Evolutionary conservation across 805 yeast genomes (phyloP).

Genomic region (Gaillardinia entomophila): DNA sequence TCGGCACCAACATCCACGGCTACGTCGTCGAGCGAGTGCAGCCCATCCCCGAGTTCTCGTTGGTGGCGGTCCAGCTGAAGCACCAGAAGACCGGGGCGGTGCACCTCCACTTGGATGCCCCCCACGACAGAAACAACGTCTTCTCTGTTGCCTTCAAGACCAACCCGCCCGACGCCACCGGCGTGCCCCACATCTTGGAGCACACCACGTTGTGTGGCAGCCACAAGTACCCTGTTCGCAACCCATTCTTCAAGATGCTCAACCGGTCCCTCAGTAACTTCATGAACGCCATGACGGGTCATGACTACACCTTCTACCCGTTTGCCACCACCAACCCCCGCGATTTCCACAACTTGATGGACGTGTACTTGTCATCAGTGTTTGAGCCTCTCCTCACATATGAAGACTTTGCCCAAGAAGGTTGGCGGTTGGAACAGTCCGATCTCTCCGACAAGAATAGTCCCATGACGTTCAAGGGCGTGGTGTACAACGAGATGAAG

Average conservation of each 20-base stretch:
- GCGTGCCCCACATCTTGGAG: conserved; percentile 93
- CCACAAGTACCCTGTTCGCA: conserved; percentile 83
- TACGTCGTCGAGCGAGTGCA: conserved; percentile 58
- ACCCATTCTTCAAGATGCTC: conserved; percentile 96
- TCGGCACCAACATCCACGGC: conserved; percentile 61
- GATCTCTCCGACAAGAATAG: conserved; percentile 49
- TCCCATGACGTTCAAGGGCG: conserved; percentile 82
- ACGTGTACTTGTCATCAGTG: conserved; percentile 84
- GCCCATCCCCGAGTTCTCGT: conserved; percentile 74
- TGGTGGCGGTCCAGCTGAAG: conserved; percentile 68
- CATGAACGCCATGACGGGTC: conserved; percentile 99
- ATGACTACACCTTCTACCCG: conserved; percentile 92
- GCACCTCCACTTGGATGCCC: conserved; percentile 78
- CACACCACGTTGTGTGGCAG: conserved; percentile 97
- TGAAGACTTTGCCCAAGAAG: conserved; percentile 90
- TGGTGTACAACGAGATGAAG: conserved; percentile 97
- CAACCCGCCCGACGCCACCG: conserved; percentile 90
- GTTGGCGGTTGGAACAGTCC: conserved; percentile 90
- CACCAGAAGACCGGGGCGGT: conserved; percentile 69
- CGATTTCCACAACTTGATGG: conserved; percentile 79
- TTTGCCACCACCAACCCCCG: conserved; percentile 86
- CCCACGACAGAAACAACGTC: conserved; percentile 80
- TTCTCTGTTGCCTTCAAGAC: conserved; percentile 89
- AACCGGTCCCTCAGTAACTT: conserved; percentile 91
- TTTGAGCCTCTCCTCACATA: conserved; percentile 71